phyloP scores from a whole-genome alignment of 1,139 yeast species.

The Wickerhamiella pararugosa region DNA sequence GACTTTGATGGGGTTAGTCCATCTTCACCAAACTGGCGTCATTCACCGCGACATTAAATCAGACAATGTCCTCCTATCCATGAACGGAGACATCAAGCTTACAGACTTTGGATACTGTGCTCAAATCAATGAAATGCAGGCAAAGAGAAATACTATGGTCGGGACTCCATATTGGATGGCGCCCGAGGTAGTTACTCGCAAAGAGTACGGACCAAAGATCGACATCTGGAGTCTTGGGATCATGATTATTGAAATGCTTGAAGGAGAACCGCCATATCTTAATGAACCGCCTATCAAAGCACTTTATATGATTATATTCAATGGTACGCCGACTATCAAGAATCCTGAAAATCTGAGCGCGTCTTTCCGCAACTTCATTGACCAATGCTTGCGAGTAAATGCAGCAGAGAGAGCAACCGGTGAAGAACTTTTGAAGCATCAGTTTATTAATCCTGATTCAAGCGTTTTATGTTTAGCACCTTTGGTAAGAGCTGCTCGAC shows the following conservation, averaged over 20 bases:
- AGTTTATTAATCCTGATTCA: conserved; percentile 60
- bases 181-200: conserved; percentile 88
- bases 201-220: conserved; percentile 93
- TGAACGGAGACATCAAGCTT: conserved; percentile 78
- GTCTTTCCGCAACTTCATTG: conserved; percentile 51
- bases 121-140: conserved; percentile 71
- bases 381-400: conserved; percentile 72
- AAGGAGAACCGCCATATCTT: conserved; percentile 95
- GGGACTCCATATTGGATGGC: conserved; percentile 99
- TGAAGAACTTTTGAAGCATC: conserved; percentile 52
- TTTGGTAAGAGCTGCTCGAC: conserved; percentile 70
- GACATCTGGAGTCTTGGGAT: conserved; percentile 97
- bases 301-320: conserved; percentile 80
- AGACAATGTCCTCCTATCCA: conserved; percentile 71
- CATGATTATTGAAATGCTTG: conserved; percentile 97
- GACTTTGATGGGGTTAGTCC: conserved; percentile 69
- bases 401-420: conserved; percentile 78
- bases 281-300: conserved; percentile 92
- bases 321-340: conserved; percentile 85
- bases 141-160: conserved; percentile 92
- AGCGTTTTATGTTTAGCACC: conserved; percentile 68
- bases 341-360: conserved; percentile 72
- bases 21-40: conserved; percentile 84
- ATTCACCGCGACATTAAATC: conserved; percentile 94
- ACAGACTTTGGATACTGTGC: conserved; percentile 79